These are phyloP conservation scores for Neonectria coccinea DNA, from an alignment of 2,329 filamentous ascomycete genomes.

Conservation along the genomic window DNA sequence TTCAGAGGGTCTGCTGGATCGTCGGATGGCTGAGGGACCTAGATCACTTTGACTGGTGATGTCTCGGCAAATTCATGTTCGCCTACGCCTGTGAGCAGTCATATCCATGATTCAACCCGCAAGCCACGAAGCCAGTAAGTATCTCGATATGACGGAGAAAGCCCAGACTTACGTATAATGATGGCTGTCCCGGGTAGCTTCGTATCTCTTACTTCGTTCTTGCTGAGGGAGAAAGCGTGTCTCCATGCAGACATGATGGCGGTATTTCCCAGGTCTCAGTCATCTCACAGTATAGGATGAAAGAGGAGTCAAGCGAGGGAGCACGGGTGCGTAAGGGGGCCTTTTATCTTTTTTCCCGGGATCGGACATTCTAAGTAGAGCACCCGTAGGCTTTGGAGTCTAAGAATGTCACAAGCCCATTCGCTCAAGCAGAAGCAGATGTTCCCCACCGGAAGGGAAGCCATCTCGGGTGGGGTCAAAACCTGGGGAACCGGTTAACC, in stretches of 20 bases:
- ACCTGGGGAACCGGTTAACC: background rate
- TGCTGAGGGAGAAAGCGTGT: slow-evolving; percentile 1
- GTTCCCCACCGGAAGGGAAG: slow-evolving; percentile 1
- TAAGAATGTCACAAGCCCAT: background rate
- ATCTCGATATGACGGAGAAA: background rate
- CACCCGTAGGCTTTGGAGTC: background rate
- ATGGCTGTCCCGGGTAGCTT: background rate
- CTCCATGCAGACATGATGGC: slow-evolving; percentile 3
- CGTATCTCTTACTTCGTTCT: slow-evolving; percentile 1
- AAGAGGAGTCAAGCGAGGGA: background rate
- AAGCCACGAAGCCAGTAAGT: background rate
- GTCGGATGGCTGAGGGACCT: slow-evolving; percentile 15
- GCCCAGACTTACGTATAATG: slow-evolving; percentile 1
- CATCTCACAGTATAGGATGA: background rate
- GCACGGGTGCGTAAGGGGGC: too few relatives aligned
- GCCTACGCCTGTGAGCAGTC: background rate
- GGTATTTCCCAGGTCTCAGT: too few relatives aligned
- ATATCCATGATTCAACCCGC: too few relatives aligned
- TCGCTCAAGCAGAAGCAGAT: background rate
- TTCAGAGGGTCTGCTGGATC: slow-evolving; percentile 54
- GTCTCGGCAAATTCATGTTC: background rate
- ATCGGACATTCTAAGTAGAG: background rate
- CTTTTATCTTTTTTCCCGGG: too few relatives aligned
- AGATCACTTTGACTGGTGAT: background rate
- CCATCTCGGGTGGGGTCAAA: background rate